Evolutionary conservation across 208 protist genomes (phyloP), one percentile per base, ranked within the genome.

Genomic region (Wallacemonas rigidus): DNA sequence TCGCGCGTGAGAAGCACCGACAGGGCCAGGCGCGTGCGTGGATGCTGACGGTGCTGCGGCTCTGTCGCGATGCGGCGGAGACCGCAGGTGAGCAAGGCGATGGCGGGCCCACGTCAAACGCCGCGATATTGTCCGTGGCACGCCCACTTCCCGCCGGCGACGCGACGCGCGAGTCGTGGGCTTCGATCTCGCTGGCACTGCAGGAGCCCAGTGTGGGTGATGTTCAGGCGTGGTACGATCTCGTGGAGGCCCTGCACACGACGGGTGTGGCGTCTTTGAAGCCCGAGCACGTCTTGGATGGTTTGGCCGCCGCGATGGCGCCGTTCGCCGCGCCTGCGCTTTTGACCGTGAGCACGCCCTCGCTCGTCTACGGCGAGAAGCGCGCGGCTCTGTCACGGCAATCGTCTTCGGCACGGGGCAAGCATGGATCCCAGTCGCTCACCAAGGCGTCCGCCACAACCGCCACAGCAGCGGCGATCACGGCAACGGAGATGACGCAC

Each of bases 281-380:
- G 71, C 60, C 56, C 47, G 76, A 75, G 71, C 51, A 80, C 71
- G 15, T 80, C 11, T 51, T 80, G 9, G 76, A 80, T 41, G 60
- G 45, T 3, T 43, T 80, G n/a, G 69, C 76, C 39, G 44, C 47
- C n/a, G 71, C 63, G 45, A 8, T 80, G 43, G 57, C 69, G 1
- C 70, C 51, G 36, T 55, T 69, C 38, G 68, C 68, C 44, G 69
- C 69, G 14, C 64, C 76, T n/a, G 76, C 73, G 38, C 44, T 43
- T 44, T 55, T 76, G 48, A 51, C 61, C 36, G 44, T 51, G 50
- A 40, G 1, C 43, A 71, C 51, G 51, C n/a, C 67, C 14, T 61
- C 40, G 40, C 54, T 61, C 17, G 51, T 58, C 11, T 69, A 69
- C 64, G 64, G 64, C 26, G 4, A 8, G 36, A 38, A 45, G 7